Base-by-base conservation (phyloP, 805 yeast genomes). In the Barnettozyma vustinii region DNA sequence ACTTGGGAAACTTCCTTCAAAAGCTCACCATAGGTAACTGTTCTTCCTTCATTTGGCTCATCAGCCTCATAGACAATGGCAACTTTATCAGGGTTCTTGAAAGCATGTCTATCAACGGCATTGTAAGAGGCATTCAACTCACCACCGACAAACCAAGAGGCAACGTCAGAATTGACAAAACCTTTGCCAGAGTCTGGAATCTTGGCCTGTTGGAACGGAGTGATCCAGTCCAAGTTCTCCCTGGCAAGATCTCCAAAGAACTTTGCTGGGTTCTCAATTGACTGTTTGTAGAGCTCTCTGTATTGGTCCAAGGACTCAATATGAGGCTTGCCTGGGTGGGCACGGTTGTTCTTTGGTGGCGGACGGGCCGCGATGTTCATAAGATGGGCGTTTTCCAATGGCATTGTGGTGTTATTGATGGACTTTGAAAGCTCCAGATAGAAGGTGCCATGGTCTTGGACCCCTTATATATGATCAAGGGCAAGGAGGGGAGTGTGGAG, bases 1-100 rank as follows among this genome's bases (percentile, higher is more conserved):
- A 83, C 80, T 62, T 79, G 77, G 39, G 81, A 83, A 32, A 86
- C 89, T 58, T 86, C 78, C 56, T 78, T 78, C 56, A 86, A 72
- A 58, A 87, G 74, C 69, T 87, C 85, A 35, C 84, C 84, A 65
- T 77, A 87, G 20, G 92, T 81, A 60, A 86, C 69, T 30, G 69
- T 73, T 56, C 74, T 69, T 40, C 87, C 81, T 57, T 81, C 80
- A 52, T 74, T 75, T 51, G 83, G 87, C 57, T 83, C 90, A 65
- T 87, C 96, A 46, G 90, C 87, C 72, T 87, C 96, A 67, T 83
- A 87, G 52, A 85, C 76, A 49, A 87, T 73, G 13, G 95, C 95
- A 1, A 81, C 74, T 65, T 84, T 84, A 61, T 83, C 69, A 20
- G 96, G 96, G 62, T 76, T 76, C 36, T 71, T 66, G 48, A 81